Conservation (phyloP, 257 asterid species). For the Datura wrightii region DNA sequence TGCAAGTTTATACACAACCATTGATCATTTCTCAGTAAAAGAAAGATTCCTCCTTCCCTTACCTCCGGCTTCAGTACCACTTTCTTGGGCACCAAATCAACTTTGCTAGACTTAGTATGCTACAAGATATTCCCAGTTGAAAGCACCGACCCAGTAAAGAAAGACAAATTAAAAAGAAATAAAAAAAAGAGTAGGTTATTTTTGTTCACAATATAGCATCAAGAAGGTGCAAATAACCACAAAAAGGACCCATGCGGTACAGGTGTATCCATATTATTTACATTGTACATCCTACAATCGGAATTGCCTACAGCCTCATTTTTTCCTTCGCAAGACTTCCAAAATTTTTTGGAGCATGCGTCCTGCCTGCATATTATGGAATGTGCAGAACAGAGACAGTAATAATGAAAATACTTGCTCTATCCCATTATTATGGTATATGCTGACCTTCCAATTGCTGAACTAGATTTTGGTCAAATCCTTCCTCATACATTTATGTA, state of each 20-base stretch:
- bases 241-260: not conserved
- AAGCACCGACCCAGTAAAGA: conserved; percentile 12
- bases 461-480: not conserved
- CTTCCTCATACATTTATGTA: conserved; percentile 9
- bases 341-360: not conserved
- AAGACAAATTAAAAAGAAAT: not conserved
- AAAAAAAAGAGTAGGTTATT: not conserved
- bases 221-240: conserved; percentile 16
- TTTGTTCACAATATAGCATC: not conserved
- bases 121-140: conserved; percentile 5
- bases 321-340: not conserved
- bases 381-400: not conserved
- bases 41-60: not conserved
- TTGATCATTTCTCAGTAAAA: not conserved
- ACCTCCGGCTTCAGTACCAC: conserved; percentile 24
- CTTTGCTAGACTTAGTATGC: conserved; percentile 25
- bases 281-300: not conserved
- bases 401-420: not conserved
- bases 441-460: not conserved
- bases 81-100: not conserved
- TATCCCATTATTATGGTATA: not conserved
- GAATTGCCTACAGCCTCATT: not conserved
- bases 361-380: not conserved
- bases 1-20: conserved; percentile 44
- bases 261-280: conserved; percentile 7